phyloP scores from a whole-genome alignment of 192 early-diverging fungal genomes.

The Coemansia sp. region DNA sequence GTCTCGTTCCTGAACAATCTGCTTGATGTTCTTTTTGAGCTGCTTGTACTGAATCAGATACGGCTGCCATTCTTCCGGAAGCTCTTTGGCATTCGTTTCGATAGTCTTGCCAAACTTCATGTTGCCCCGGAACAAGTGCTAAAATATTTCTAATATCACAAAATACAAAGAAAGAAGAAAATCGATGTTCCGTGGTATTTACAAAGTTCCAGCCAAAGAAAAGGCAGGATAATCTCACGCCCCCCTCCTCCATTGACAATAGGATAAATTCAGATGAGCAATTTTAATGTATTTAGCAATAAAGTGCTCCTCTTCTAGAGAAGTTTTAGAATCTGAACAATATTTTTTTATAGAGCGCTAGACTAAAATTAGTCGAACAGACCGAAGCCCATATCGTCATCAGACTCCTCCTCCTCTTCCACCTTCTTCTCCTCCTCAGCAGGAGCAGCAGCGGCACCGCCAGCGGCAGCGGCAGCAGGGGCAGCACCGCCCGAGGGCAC shows the following conservation, averaged over 20 bases:
- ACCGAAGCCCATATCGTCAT: slow-evolving; percentile 97
- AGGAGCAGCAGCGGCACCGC: slow-evolving; percentile 63
- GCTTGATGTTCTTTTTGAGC: slow-evolving; percentile 69
- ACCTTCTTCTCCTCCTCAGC: slow-evolving; percentile 58
- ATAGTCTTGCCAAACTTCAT: slow-evolving; percentile 80
- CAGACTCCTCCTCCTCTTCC: slow-evolving; percentile 78
- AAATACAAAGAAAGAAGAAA: neutral
- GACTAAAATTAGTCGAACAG: slow-evolving; percentile 82
- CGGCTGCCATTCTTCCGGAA: slow-evolving; percentile 70
- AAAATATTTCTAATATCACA: neutral
- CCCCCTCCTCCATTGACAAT: no score
- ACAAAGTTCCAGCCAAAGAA: no score
- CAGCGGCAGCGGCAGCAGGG: slow-evolving; percentile 65
- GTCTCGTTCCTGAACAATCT: slow-evolving; percentile 69
- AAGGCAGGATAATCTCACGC: no score
- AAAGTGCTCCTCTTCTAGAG: no score
- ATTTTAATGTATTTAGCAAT: no score
- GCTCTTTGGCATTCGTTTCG: slow-evolving; percentile 62
- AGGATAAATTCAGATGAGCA: no score
- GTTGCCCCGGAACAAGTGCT: neutral
- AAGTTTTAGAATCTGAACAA: no score
- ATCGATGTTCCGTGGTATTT: no score
- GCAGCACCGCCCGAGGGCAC: slow-evolving; percentile 90
- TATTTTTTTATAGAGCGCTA: no score
- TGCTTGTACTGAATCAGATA: slow-evolving; percentile 75